Evolutionary conservation across 2,329 filamentous ascomycete species (phyloP).

Genomic region (Alternaria tenuissima): DNA sequence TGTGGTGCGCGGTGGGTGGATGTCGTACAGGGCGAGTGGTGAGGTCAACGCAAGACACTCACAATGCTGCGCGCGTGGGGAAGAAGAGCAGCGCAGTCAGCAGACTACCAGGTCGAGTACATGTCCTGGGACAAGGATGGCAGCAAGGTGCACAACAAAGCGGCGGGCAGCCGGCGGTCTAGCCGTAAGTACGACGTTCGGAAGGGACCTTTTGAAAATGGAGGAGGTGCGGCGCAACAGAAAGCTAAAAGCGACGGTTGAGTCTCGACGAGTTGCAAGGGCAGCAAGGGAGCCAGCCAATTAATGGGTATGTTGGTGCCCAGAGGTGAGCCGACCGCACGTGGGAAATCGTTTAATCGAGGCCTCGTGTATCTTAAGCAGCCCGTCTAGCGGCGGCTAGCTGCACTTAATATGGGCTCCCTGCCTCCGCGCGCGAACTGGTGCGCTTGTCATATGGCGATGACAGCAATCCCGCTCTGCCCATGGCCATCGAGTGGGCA

Average conservation of each 20-base stretch:
- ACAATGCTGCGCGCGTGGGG: conserved; percentile 9
- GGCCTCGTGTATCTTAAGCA: conserved; percentile 49
- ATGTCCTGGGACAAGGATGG: conserved; percentile 26
- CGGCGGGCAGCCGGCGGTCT: conserved; percentile 37
- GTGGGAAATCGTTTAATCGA: conserved; percentile 52
- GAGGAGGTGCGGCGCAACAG: conserved; percentile 29
- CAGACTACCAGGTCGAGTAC: conserved; percentile 29
- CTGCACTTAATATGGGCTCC: conserved; percentile 44
- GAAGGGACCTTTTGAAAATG: conserved; percentile 30
- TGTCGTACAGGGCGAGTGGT: conserved; percentile 35
- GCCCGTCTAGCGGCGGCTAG: conserved; percentile 48
- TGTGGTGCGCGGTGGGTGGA: conserved; percentile 25
- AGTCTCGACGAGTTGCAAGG: conserved; percentile 15
- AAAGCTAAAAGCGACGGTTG: conserved; percentile 29
- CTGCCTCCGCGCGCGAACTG: conserved; percentile 34
- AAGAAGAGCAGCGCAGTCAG: conserved; percentile 17
- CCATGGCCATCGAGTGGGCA: background rate
- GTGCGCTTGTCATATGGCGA: conserved; percentile 25
- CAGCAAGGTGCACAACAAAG: conserved; percentile 28
- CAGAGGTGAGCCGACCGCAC: conserved; percentile 41
- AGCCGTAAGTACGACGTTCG: conserved; percentile 41
- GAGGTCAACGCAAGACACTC: conserved; percentile 15
- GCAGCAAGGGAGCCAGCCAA: conserved; percentile 38
- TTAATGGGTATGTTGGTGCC: conserved; percentile 36
- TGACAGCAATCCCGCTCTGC: conserved; percentile 10